Base-by-base conservation (phyloP, 345 rosid species). In the Lepidium aucheri region DNA sequence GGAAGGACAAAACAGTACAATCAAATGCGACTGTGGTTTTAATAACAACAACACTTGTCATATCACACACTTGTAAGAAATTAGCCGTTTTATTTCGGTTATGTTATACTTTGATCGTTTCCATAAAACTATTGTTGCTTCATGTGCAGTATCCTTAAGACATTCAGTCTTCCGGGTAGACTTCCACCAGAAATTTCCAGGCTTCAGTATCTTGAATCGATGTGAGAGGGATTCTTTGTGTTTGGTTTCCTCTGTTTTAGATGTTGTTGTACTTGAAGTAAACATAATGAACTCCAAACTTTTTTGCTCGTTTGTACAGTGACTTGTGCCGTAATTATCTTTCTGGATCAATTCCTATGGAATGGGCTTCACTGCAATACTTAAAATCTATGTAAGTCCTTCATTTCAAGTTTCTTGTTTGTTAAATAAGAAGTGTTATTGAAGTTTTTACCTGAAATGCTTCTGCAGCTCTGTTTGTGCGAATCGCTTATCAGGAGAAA, bases 311-410 rank as follows among this genome's bases (percentile, higher is more conserved):
- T 47, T 58, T 24, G 47, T 78, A 76, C 63, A 85, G 95, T 70
- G 88, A 85, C 76, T 69, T 85, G 47, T 79, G 86, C 22, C 82
- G 65, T 64, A 83, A 85, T 75, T 85, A 76, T 53, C 76, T 87
- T 10, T 63, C 36, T 74, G 90, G 88, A 32, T 74, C 87, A 11
- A 73, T 87, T 13, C 88, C 90, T 51, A 61, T 16, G 46, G 83
- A 82, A 78, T 87, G 88, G 90, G 84, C 81, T 6, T 74, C 85
- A 16, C 13, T 80, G 69, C 74, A 53, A 30, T 40, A 46, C 69
- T 68, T 85, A 40, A 79, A 66, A 35, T 72, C 12, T 41, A 79
- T 87, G 90, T 83, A 58, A 79, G 88, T 64, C 13, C 47, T 46
- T 61, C 5, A 3, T 53, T 45, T 26, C 26, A 53, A 63, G 63